Percentiles rank a stretch among this genome's conserved stretches.
phyloP scores from a whole-genome alignment of 768 basidiomycete genomes.

The Dacryopinax spathularia region DNA sequence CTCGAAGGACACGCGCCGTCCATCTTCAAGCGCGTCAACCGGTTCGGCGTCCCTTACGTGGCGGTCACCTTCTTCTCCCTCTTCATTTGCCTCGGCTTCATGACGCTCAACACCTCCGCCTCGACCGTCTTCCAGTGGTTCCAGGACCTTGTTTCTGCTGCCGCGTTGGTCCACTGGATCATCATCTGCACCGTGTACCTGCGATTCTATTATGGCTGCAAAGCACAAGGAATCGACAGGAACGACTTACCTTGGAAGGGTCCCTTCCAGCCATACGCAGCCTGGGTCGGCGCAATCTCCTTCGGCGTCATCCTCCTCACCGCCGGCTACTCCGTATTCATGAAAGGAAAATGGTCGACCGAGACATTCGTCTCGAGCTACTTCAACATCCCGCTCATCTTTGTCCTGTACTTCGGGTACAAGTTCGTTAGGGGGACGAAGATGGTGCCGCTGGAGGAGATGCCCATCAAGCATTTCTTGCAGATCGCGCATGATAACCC shows the following conservation, averaged over 20 bases:
- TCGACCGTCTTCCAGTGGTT: slow-evolving; percentile 9
- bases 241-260: slow-evolving; percentile 22
- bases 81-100: slow-evolving; percentile 24
- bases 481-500: background rate
- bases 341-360: slow-evolving; percentile 15
- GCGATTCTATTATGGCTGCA: slow-evolving; percentile 25
- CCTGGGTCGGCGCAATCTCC: slow-evolving; percentile 22
- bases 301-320: slow-evolving; percentile 6
- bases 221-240: slow-evolving; percentile 24
- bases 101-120: slow-evolving; percentile 19
- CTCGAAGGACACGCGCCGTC: slow-evolving; percentile 30
- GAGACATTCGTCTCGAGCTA: slow-evolving; percentile 21
- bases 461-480: slow-evolving; percentile 21
- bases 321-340: slow-evolving; percentile 16
- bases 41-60: slow-evolving; percentile 23
- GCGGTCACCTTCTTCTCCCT: slow-evolving; percentile 19
- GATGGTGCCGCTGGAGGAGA: slow-evolving; percentile 43
- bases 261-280: slow-evolving; percentile 22
- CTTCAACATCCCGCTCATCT: slow-evolving; percentile 37
- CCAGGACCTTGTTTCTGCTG: background rate
- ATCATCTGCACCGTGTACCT: slow-evolving; percentile 26
- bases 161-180: slow-evolving; percentile 24
- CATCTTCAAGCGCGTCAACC: slow-evolving; percentile 23
- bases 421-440: slow-evolving; percentile 30
- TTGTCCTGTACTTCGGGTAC: slow-evolving; percentile 33